A percentile compares a stretch with the other conserved stretches of the same genome.
phyloP scores from a whole-genome alignment of 2,329 filamentous ascomycete genomes.

The Penicillium polonicum region DNA sequence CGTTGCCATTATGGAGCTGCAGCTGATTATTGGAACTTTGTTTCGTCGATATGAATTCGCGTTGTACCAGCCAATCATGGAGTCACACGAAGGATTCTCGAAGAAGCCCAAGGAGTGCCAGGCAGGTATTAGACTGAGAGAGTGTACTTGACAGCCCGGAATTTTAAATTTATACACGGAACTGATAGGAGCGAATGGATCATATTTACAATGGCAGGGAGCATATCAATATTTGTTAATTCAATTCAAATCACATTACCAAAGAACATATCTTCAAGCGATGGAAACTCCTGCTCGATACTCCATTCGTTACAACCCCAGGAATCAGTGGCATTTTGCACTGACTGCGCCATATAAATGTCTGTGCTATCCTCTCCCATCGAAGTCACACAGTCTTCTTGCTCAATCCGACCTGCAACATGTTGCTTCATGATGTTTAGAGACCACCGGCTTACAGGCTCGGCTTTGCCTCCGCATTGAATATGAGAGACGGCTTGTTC shows the following conservation, averaged over 20 bases:
- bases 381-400: neutral
- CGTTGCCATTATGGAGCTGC: constrained; percentile 44
- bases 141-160: neutral
- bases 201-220: neutral
- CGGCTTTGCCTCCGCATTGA: constrained; percentile 17
- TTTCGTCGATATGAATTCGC: constrained; percentile 24
- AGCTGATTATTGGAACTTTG: constrained; percentile 37
- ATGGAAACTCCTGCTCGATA: constrained; percentile 16
- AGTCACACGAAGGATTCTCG: constrained; percentile 25
- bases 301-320: constrained; percentile 10
- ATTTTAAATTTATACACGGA: neutral
- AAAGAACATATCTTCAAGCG: constrained; percentile 21
- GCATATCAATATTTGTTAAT: neutral
- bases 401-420: neutral
- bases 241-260: constrained; percentile 5
- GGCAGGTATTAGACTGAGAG: constrained; percentile 19
- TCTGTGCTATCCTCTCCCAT: neutral
- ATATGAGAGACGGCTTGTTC: constrained; percentile 15
- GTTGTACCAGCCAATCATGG: constrained; percentile 17
- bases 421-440: constrained; percentile 17
- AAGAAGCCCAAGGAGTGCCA: constrained; percentile 25
- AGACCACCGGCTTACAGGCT: constrained; percentile 19
- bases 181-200: neutral
- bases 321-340: neutral
- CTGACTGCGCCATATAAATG: neutral